Evolutionary conservation across 176 grass and related monocot genomes (phyloP).

Genomic region (Stipa capillata): DNA sequence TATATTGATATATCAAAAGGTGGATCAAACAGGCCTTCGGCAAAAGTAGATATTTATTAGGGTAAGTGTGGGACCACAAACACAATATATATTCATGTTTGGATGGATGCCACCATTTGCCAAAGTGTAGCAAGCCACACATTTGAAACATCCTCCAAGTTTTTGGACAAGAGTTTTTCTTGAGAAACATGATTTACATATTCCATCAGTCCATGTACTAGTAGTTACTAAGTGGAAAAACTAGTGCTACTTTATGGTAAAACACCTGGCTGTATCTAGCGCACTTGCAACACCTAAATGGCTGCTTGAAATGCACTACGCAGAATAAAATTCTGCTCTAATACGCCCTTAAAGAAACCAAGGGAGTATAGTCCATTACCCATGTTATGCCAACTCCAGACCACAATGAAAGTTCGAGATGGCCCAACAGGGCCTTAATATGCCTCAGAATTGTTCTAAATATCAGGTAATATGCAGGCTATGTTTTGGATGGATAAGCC

Average conservation of each 20-base stretch:
- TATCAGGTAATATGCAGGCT: neutral
- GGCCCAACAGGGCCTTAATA: neutral
- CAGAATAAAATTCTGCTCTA: neutral
- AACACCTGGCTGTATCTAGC: neutral
- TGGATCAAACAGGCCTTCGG: neutral
- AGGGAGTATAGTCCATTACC: neutral
- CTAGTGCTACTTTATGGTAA: neutral
- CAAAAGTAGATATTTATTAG: neutral
- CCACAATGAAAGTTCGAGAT: neutral
- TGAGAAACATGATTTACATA: neutral
- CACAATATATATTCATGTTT: neutral
- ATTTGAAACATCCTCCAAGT: neutral
- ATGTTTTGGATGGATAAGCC: neutral
- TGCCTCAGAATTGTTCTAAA: neutral
- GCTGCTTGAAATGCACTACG: neutral
- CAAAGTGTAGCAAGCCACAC: neutral
- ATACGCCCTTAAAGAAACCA: neutral
- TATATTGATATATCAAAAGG: neutral
- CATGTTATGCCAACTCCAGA: neutral
- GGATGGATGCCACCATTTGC: neutral
- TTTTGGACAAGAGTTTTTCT: neutral
- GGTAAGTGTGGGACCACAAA: neutral
- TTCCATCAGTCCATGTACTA: neutral
- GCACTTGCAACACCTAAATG: neutral
- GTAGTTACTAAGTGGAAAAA: neutral